These are phyloP conservation scores for Rhodotorula paludigena DNA, from an alignment of 768 basidiomycete species.

Conservation along the genomic window DNA sequence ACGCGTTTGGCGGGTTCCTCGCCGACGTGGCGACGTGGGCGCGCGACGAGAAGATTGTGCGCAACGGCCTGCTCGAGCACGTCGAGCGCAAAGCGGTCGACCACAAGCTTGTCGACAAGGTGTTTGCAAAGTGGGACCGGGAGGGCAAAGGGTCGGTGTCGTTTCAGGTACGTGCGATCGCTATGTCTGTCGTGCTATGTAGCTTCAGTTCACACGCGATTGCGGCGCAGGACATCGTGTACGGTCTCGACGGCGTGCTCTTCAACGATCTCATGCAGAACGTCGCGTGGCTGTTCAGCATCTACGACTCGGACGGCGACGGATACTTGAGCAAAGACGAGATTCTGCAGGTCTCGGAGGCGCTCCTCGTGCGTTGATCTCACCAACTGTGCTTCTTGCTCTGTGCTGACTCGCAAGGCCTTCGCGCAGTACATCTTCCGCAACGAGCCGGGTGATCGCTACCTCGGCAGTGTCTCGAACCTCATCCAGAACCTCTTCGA, in stretches of 20 bases:
- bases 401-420: conserved; percentile 1
- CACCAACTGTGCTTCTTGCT: background rate
- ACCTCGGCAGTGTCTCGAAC: conserved; percentile 72
- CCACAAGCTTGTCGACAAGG: conserved; percentile 85
- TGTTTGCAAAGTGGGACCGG: conserved; percentile 93
- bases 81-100: conserved; percentile 86
- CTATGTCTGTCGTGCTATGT: too few species aligned
- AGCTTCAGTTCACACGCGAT: too few species aligned
- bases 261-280: conserved; percentile 97
- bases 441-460: conserved; percentile 91
- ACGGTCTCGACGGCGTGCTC: conserved; percentile 83
- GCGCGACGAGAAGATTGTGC: conserved; percentile 75
- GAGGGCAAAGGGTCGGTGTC: conserved; percentile 75
- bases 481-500: conserved; percentile 99
- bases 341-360: conserved; percentile 88
- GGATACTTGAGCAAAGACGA: conserved; percentile 94
- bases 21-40: conserved; percentile 95
- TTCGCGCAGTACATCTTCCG: conserved; percentile 88
- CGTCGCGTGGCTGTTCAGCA: conserved; percentile 96
- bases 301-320: conserved; percentile 86
- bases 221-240: conserved; percentile 67
- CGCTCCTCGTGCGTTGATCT: conserved; percentile 64
- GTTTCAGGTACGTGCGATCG: conserved; percentile 78
- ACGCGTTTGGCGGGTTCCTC: conserved; percentile 81
- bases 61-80: conserved; percentile 88